Percentiles rank a stretch among this genome's conserved stretches.
Conservation (phyloP, 331 rosid species). For the Malus hybrid region DNA sequence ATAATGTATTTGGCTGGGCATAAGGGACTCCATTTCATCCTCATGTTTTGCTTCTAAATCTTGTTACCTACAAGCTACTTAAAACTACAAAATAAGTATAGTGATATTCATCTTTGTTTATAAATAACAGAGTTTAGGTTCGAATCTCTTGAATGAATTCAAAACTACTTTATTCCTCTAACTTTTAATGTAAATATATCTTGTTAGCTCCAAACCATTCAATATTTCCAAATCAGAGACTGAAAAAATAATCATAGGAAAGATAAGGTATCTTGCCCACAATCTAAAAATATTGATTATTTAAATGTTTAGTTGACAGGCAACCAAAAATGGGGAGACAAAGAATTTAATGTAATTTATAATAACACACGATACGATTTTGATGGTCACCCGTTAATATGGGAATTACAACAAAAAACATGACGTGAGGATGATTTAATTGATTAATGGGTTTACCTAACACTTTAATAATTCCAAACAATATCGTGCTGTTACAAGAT, state of each 20-base stretch:
- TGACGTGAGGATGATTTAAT: not conserved
- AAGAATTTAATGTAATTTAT: not conserved
- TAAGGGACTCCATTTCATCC: no score
- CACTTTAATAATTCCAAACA: not conserved
- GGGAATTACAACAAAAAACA: not conserved
- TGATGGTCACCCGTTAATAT: no score
- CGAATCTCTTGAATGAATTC: no score
- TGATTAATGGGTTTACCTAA: not conserved
- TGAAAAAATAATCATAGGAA: not conserved
- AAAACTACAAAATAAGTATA: no score
- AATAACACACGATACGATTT: not conserved
- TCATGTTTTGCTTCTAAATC: not conserved
- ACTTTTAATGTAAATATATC: no score
- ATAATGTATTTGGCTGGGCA: no score
- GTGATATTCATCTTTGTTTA: no score
- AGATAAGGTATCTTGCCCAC: not conserved
- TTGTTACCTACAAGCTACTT: not conserved
- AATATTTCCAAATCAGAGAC: not conserved
- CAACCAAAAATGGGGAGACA: not conserved
- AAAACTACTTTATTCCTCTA: no score
- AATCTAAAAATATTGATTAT: not conserved
- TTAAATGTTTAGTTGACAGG: not conserved
- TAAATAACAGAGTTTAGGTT: no score
- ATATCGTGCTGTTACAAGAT: no score
- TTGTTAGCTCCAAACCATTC: no score